Base-by-base conservation (phyloP, 2,329 filamentous ascomycete genomes). In the Ceratocystiopsis sp. region DNA sequence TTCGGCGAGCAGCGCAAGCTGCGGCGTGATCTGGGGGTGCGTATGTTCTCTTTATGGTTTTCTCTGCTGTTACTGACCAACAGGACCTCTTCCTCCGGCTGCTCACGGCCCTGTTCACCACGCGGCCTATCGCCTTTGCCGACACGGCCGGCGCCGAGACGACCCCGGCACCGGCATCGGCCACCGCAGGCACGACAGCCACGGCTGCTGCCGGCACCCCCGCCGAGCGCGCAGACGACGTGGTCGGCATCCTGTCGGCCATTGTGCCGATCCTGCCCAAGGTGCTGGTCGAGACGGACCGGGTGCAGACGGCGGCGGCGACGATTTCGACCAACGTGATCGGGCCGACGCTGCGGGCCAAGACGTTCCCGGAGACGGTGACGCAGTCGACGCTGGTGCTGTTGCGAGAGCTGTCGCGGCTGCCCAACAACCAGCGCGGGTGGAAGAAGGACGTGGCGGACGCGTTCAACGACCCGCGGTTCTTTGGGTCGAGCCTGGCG, bases 391-490 rank as follows among this genome's bases (percentile, higher is more conserved):
- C 81, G 9, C 63, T 98, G 42, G 67, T 70, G 14, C 69, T 98
- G 14, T 62, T 96, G 3, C 78, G 80, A 43, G 78, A 89, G 50
- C 71, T 96, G 43, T 75, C 81, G 1, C 78, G 78, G 51, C 68
- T 94, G 25, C 75, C 82, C 3, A 82, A 81, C 50, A 81, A 82
- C 43, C 81, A 89, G 48, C 95, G 93, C 59, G 69, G 77, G 1
- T 95, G 89, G 85, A 93, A 82, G 61, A 94, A 87, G 58, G 93
- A 98, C 53, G 71, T 96, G 1, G 70, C 75, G 0, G 91, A 96
- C 56, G 86, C 86, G 1, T 94, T 96, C 63, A 91, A 93, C 54
- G 87, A 98, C 56, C 56, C 77, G 9, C 79, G 78, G 46, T 89
- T 98, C 62, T 93, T 98, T 55, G 69, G 71, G n/a, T 78, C 77